Evolutionary conservation across 441 rosid genomes (phyloP), one percentile per base, ranked within the genome.

Genomic region (Erysimum cheiri): DNA sequence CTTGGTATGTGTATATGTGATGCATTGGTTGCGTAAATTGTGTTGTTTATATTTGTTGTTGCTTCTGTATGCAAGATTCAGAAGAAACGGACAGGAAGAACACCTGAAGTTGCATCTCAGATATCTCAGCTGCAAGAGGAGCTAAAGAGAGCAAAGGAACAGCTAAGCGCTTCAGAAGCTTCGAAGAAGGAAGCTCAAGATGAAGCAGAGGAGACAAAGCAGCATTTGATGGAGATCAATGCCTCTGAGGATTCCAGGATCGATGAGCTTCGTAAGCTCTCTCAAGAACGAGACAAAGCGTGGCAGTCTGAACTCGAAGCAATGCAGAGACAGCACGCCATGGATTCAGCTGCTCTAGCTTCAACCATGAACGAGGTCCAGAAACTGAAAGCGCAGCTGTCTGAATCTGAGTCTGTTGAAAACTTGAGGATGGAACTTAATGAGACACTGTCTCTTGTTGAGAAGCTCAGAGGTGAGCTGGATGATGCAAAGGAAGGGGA

Each of bases 291-390:
- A 46, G 98, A 96, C 79, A 85, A 82, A 79, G 89, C 87, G 1
- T 96, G 99, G 99, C 86, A 91, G 63, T 88, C 97, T 24, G 98
- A 96, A 76, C 92, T 96, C 7, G 97, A 93, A 84, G 97, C 99
- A 59, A 80, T 96, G 68, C 96, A 86, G 80, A 86, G 88, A 77
- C 97, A 91, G 57, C 88, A 93, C 41, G 77, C 84, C 2, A 80
- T 96, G 83, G 97, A 96, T 77, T 86, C 96, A 2, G 78, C 92
- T 36, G 90, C 94, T 65, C 69, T 91, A 69, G 81, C 85, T 64
- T 87, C 97, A 17, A 85, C 97, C 55, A 80, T 89, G 85, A 91
- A 84, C 75, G 99, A 96, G 73, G 89, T 90, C 48, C 95, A 88
- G 80, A 88, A 81, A 84, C 93, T 96, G 70, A 96, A 88, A 81